Conservation (phyloP, 257 asterid species). For the Ocimum tenuiflorum region DNA sequence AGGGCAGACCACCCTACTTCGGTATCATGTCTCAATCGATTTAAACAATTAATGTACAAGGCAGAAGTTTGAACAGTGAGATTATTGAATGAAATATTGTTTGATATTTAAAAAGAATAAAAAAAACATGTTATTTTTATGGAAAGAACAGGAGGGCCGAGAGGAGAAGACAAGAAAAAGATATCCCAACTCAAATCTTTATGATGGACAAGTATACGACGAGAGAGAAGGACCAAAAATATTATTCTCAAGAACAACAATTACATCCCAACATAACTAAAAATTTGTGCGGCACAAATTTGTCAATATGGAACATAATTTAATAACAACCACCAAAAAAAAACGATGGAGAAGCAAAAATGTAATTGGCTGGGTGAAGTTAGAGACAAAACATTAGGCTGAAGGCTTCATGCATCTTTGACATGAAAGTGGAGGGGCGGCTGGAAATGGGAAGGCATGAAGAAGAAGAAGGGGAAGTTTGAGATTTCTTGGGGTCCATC, state of each 20-base stretch:
- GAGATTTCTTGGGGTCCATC: constrained; percentile 48
- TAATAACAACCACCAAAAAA: too few species aligned
- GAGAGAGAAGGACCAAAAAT: too few species aligned
- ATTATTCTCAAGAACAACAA: not conserved
- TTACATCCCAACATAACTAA: not conserved
- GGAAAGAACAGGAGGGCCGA: not conserved
- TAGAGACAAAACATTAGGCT: constrained; percentile 59
- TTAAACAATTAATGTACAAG: not conserved
- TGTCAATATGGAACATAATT: too few species aligned
- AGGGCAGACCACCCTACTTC: constrained; percentile 15
- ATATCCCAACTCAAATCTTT: not conserved
- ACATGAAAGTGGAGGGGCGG: constrained; percentile 52
- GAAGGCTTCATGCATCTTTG: constrained; percentile 64
- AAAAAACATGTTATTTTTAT: too few species aligned
- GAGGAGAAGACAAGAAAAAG: not conserved
- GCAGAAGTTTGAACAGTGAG: not conserved
- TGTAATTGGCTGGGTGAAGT: not conserved
- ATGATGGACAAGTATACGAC: not conserved
- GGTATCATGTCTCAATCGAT: constrained; percentile 25
- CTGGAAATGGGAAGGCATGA: constrained; percentile 53
- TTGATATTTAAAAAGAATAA: too few species aligned
- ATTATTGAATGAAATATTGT: not conserved
- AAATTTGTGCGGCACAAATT: too few species aligned
- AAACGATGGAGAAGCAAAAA: too few species aligned
- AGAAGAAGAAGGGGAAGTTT: constrained; percentile 37